Conservation (phyloP, 192 early-diverging fungal genomes). For the Pecoramyces ruminantium region DNA sequence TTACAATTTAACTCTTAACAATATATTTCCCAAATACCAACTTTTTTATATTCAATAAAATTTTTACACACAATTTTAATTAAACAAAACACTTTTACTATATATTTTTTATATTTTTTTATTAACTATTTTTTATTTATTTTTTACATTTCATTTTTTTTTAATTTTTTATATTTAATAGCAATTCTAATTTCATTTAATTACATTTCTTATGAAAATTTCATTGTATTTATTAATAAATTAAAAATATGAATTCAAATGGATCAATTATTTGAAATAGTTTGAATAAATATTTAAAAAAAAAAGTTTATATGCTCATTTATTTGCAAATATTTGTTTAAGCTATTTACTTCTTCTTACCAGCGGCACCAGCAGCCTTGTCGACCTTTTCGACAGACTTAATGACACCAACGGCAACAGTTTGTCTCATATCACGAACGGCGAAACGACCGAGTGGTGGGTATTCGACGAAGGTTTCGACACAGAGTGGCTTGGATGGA, state of each 20-base stretch:
- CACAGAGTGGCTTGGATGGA: conserved; percentile 92
- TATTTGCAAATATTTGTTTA: not conserved
- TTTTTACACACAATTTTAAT: too few relatives aligned
- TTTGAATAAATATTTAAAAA: not conserved
- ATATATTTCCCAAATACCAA: too few relatives aligned
- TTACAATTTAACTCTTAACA: too few relatives aligned
- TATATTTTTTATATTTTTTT: too few relatives aligned
- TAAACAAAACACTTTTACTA: too few relatives aligned
- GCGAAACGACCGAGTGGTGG: conserved; percentile 92
- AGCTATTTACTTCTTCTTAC: not conserved
- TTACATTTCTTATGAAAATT: not conserved
- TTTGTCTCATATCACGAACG: conserved; percentile 94
- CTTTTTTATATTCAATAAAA: too few relatives aligned
- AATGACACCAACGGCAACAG: conserved; percentile 93
- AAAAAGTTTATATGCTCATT: not conserved
- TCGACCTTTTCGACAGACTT: conserved; percentile 78
- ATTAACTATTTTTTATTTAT: too few relatives aligned
- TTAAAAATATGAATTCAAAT: not conserved
- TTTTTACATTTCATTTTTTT: not conserved
- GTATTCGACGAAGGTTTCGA: conserved; percentile 83
- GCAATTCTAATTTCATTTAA: not conserved
- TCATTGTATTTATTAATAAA: not conserved
- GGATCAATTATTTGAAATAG: not conserved
- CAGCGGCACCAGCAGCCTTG: conserved; percentile 17
- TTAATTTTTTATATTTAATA: not conserved